Evolutionary conservation across 108 stramenopile species (phyloP), one percentile per base, ranked within the genome.

Genomic region (Cyclostephanos invisitatus): DNA sequence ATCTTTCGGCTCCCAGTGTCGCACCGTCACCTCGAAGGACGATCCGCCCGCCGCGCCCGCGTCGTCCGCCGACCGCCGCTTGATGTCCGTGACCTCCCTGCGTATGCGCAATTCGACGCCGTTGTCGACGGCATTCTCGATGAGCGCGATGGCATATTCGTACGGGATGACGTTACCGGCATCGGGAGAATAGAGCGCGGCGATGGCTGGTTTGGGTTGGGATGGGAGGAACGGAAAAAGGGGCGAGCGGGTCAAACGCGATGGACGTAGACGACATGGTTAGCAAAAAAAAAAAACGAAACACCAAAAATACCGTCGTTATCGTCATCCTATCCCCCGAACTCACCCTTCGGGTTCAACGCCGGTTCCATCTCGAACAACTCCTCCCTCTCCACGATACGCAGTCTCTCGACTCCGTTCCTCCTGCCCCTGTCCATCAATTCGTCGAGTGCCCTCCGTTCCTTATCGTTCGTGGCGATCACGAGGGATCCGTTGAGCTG

Each of bases 131-230:
- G 93, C 93, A 74, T 94, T 94, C 74, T 94, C 93, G 22, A 83
- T 85, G 25, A 94, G 62, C 5, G 90, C 90, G 67, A 90, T 88
- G 20, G 89, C 84, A 74, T 72, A 94, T 58, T 90, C 93, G 66
- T 94, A 94, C 2, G 93, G 93, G 44, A 91, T 89, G 6, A 94
- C 88, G 73, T 91, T 91, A 0, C 90, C 93, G 14, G 93, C 93
- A 79, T 89, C 86, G 10, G 93, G 93, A 57, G 85, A 68, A 68
- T 86, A 82, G 47, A 94, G 68, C 7, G 90, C 93, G 1, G 89
- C 93, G 62, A 90, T 82, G 24, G 77, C 84, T 57, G 17, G 3
- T 29, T 59, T 5, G 6, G 32, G 54, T 49, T 24, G 27, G 37
- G 28, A 27, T 42, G 25, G 27, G 27, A 1, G 8, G 7, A 15